Evolutionary conservation across 331 rosid species (phyloP).

Genomic region (Prunus yedoensis): DNA sequence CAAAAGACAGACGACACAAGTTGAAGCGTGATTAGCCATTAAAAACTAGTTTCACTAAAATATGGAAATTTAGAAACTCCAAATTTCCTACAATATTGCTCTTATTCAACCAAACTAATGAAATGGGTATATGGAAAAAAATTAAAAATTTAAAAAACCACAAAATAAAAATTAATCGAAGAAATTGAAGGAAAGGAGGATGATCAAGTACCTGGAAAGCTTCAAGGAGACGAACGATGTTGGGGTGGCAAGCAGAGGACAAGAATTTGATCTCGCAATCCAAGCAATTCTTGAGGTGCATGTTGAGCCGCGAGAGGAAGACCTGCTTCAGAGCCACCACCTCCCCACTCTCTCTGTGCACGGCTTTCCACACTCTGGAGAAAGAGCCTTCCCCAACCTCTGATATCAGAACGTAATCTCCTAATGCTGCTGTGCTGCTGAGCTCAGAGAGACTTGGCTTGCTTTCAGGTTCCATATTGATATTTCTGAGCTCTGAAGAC

Average conservation of each 20-base stretch:
- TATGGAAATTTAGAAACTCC: no score
- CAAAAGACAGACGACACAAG: no score
- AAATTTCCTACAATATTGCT: no score
- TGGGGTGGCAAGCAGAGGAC: slow-evolving; percentile 58
- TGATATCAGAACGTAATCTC: slow-evolving; percentile 34
- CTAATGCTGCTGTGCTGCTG: background rate
- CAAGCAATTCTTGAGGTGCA: slow-evolving; percentile 39
- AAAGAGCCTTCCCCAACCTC: slow-evolving; percentile 48
- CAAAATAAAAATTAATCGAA: background rate
- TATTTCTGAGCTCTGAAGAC: no score
- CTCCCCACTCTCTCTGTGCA: slow-evolving; percentile 29
- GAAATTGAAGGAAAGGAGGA: background rate
- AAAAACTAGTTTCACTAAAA: no score
- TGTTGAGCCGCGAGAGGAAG: slow-evolving; percentile 42
- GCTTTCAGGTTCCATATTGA: background rate
- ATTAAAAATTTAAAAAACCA: no score
- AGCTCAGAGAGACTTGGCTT: background rate
- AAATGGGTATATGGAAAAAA: background rate
- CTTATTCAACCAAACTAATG: no score
- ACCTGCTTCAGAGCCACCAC: slow-evolving; percentile 59
- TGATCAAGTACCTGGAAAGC: slow-evolving; percentile 39
- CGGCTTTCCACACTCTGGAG: slow-evolving; percentile 52
- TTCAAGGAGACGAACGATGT: slow-evolving; percentile 46
- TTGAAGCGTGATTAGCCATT: no score
- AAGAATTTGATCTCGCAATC: slow-evolving; percentile 55